Percentiles rank a stretch among this genome's conserved stretches.
Evolutionary conservation across 768 basidiomycete species (phyloP).

Genomic region (Epithele typhae): DNA sequence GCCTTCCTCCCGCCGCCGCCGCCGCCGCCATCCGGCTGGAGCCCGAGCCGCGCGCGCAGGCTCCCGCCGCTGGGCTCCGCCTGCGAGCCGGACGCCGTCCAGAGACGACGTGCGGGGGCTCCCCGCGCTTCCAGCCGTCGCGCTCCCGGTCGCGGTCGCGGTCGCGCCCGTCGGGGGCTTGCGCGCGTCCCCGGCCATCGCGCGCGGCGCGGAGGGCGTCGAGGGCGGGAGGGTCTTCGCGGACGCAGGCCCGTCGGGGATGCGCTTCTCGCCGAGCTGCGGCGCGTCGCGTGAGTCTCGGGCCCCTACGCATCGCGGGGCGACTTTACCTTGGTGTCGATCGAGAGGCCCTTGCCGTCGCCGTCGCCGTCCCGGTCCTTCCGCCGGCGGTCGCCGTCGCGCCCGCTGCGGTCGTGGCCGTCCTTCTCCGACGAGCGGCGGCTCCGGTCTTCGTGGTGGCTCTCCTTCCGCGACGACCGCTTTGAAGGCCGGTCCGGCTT

Average conservation of each 20-base stretch:
- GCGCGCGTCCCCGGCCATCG: constrained; percentile 55
- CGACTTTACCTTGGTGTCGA: constrained; percentile 64
- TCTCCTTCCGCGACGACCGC: constrained; percentile 74
- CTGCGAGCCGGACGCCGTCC: constrained; percentile 15
- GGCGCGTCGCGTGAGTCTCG: neutral
- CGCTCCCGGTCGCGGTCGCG: constrained; percentile 46
- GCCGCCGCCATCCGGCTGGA: constrained; percentile 43
- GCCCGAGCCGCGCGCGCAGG: constrained; percentile 52
- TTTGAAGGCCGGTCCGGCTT: constrained; percentile 75
- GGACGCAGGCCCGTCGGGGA: constrained; percentile 44
- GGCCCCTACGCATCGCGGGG: neutral
- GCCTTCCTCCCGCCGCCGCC: constrained; percentile 30
- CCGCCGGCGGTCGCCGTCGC: constrained; percentile 64
- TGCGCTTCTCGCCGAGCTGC: constrained; percentile 51
- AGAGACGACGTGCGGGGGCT: constrained; percentile 9
- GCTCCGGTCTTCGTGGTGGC: constrained; percentile 69
- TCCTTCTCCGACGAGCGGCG: constrained; percentile 70
- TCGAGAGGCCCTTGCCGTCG: constrained; percentile 40
- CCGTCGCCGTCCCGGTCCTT: constrained; percentile 61
- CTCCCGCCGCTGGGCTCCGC: constrained; percentile 25
- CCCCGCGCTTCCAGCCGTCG: constrained; percentile 31
- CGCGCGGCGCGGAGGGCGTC: constrained; percentile 67
- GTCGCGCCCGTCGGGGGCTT: constrained; percentile 33
- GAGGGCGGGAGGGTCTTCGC: constrained; percentile 48
- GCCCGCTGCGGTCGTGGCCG: constrained; percentile 52